phyloP scores from a whole-genome alignment of 164 flowering plant genomes.

The Taxillus chinensis region DNA sequence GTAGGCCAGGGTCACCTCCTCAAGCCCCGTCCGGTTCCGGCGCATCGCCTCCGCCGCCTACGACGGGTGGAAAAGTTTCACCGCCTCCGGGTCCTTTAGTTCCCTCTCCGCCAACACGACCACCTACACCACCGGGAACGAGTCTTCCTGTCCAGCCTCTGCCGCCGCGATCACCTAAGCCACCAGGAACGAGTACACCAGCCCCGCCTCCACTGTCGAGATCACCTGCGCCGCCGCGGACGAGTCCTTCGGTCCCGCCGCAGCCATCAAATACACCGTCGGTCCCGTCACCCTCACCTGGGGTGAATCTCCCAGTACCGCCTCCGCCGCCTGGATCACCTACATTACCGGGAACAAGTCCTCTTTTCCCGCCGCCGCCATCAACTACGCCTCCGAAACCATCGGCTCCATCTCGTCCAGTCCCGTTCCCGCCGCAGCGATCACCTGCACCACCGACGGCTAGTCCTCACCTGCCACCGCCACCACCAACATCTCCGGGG shows the following conservation, averaged over 20 bases:
- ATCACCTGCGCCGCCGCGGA: not conserved
- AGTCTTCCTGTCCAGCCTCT: too few relatives aligned
- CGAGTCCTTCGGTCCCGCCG: not conserved
- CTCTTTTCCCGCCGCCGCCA: not conserved
- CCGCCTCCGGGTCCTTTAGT: not conserved
- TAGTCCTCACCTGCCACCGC: constrained; percentile 9
- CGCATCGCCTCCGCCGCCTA: not conserved
- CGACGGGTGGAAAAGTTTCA: too few relatives aligned
- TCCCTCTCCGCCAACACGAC: not conserved
- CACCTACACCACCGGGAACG: not conserved
- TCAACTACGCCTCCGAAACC: not conserved
- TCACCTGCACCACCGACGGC: constrained; percentile 1
- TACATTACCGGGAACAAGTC: not conserved
- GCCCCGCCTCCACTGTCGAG: not conserved
- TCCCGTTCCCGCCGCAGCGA: not conserved
- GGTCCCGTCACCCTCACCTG: not conserved
- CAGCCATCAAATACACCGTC: not conserved
- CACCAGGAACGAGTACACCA: not conserved
- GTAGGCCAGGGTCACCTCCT: not conserved
- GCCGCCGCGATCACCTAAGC: not conserved
- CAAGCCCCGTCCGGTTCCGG: not conserved
- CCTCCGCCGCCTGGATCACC: not conserved
- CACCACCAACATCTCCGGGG: constrained; percentile 6
- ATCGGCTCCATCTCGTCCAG: not conserved
- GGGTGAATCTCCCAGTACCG: not conserved